Percentiles rank a stretch among this genome's conserved stretches.
phyloP scores from a whole-genome alignment of 225 moss, liverwort and hornwort genomes.

The Sphagnum tenellum region DNA sequence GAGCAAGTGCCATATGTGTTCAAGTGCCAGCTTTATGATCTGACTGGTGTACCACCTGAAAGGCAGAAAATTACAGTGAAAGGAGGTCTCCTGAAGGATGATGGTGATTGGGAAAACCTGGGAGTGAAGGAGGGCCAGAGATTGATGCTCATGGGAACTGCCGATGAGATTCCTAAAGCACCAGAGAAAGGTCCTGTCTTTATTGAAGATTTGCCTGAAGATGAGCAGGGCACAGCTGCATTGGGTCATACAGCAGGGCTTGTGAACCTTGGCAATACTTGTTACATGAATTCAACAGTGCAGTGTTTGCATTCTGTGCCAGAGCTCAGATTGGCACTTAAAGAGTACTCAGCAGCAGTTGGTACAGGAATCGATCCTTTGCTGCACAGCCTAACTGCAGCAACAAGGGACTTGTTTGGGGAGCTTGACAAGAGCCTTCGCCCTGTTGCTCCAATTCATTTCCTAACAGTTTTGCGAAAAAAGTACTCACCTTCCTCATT shows the following conservation, averaged over 20 bases:
- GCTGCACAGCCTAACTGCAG: conserved; percentile 70
- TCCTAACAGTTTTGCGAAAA: conserved; percentile 58
- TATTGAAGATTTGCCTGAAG: conserved; percentile 87
- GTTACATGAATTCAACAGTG: conserved; percentile 95
- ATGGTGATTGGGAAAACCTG: conserved; percentile 63
- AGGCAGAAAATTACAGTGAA: conserved; percentile 94
- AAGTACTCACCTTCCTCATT: conserved; percentile 18
- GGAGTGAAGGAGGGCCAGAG: conserved; percentile 91
- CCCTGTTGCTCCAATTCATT: conserved; percentile 67
- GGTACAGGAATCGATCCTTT: conserved; percentile 33
- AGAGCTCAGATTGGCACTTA: conserved; percentile 68
- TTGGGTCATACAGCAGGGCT: conserved; percentile 83
- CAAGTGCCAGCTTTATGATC: conserved; percentile 94
- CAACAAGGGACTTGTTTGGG: conserved; percentile 72
- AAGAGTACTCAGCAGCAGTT: conserved; percentile 31
- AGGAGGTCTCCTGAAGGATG: conserved; percentile 80
- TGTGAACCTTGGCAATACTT: conserved; percentile 86
- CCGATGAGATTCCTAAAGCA: conserved; percentile 72
- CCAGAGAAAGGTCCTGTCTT: conserved; percentile 75
- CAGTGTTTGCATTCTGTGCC: conserved; percentile 94
- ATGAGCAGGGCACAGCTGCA: conserved; percentile 51
- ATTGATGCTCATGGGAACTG: conserved; percentile 96
- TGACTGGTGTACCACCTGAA: conserved; percentile 93
- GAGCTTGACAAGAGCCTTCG: conserved; percentile 67
- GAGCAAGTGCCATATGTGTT: conserved; percentile 82